Evolutionary conservation across 495 filamentous ascomycete species (phyloP).

Genomic region (Diplogelasinospora grovesii): DNA sequence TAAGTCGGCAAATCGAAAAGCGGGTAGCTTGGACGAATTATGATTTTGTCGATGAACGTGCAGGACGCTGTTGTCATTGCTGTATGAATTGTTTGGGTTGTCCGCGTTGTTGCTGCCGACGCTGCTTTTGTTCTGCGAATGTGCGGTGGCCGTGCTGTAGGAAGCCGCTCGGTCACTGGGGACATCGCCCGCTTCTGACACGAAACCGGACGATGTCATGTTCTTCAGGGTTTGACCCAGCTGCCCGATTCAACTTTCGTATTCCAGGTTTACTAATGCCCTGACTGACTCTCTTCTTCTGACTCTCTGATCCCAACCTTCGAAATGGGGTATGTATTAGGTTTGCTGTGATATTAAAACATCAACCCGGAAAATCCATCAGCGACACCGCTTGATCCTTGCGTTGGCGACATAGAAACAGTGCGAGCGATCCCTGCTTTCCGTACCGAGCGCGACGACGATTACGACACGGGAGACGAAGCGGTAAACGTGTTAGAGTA

Average conservation of each 20-base stretch:
- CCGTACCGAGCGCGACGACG: too few relatives aligned
- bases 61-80: conserved; percentile 23
- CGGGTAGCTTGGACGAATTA: conserved; percentile 44
- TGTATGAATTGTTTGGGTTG: conserved; percentile 13
- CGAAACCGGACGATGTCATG: conserved; percentile 18
- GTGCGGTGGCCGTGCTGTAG: conserved; percentile 11
- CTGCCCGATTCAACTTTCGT: too few relatives aligned
- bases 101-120: conserved; percentile 2
- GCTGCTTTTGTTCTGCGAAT: conserved; percentile 13
- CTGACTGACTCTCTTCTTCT: background rate
- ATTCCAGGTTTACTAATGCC: background rate
- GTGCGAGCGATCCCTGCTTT: too few relatives aligned
- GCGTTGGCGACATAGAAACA: background rate
- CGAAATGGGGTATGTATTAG: background rate
- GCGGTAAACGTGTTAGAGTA: background rate
- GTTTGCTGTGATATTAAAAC: background rate
- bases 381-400: conserved; percentile 2
- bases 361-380: conserved; percentile 3
- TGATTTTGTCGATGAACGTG: conserved; percentile 43
- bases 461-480: background rate
- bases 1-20: conserved; percentile 43
- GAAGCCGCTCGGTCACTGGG: conserved; percentile 6
- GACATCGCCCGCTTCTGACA: conserved; percentile 12
- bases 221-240: too few relatives aligned
- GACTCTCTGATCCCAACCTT: background rate